These are phyloP conservation scores for Erythrobasidium yunnanense DNA, from an alignment of 768 basidiomycete species.

Conservation along the genomic window DNA sequence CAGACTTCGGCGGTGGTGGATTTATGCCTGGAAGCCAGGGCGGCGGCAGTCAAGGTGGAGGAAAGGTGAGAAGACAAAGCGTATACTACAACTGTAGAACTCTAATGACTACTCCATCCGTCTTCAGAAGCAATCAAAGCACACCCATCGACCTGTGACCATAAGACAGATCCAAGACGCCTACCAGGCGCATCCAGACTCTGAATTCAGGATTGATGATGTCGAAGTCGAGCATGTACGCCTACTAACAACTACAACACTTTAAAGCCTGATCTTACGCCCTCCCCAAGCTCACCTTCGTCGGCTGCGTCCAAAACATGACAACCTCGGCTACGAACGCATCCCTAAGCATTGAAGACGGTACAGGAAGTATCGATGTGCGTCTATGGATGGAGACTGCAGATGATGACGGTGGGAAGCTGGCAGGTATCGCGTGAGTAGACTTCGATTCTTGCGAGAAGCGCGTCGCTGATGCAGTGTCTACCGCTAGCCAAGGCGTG, in stretches of 20 bases:
- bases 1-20: constrained; percentile 29
- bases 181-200: constrained; percentile 72
- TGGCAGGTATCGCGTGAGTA: constrained; percentile 42
- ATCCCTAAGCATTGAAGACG: constrained; percentile 72
- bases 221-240: constrained; percentile 66
- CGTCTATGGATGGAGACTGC: constrained; percentile 61
- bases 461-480: background rate
- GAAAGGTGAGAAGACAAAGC: background rate
- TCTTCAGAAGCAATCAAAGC: constrained; percentile 31
- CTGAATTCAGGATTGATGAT: constrained; percentile 75
- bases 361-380: constrained; percentile 45
- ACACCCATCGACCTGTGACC: constrained; percentile 60
- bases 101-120: background rate
- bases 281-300: constrained; percentile 53
- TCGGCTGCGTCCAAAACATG: constrained; percentile 61
- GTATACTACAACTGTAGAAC: background rate
- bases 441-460: background rate
- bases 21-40: constrained; percentile 19
- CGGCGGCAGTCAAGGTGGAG: constrained; percentile 19
- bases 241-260: too few species aligned
- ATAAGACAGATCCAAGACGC: constrained; percentile 64
- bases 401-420: constrained; percentile 47
- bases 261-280: background rate
- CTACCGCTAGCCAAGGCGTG: constrained; percentile 50
- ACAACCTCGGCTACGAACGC: constrained; percentile 66